Percentiles rank a stretch among this genome's conserved stretches.
These are phyloP conservation scores for Malassezia cuniculi DNA, from an alignment of 1,284 basidiomycete species.

Conservation along the genomic window DNA sequence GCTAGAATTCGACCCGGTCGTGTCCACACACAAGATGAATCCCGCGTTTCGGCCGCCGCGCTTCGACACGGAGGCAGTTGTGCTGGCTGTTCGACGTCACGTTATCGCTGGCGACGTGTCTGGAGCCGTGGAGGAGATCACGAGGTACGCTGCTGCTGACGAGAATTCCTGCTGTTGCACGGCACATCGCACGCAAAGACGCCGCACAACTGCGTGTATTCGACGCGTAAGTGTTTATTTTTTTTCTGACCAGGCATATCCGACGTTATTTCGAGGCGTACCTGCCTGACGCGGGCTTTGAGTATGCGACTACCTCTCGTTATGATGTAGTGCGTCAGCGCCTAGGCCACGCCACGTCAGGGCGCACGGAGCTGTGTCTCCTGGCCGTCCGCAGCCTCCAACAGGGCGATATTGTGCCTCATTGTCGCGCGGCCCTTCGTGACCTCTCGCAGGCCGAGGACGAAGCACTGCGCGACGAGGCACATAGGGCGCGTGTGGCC, in stretches of 20 bases:
- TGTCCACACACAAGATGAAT: conserved; percentile 45
- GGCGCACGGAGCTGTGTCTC: conserved; percentile 77
- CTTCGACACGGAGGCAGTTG: conserved; percentile 31
- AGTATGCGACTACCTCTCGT: conserved; percentile 37
- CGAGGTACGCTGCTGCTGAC: conserved; percentile 14
- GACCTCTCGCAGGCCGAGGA: conserved; percentile 45
- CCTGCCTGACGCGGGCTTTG: conserved; percentile 39
- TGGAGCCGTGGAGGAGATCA: conserved; percentile 30
- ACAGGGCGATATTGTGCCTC: conserved; percentile 60
- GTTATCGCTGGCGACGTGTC: conserved; percentile 32
- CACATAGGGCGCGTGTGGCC: conserved; percentile 50
- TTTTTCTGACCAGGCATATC: conserved; percentile 19
- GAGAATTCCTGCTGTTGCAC: conserved; percentile 32
- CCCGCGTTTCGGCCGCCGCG: conserved; percentile 35
- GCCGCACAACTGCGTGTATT: conserved; percentile 26
- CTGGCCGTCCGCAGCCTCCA: conserved; percentile 63
- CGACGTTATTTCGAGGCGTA: conserved; percentile 41
- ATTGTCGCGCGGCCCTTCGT: conserved; percentile 53
- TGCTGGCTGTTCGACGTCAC: conserved; percentile 26
- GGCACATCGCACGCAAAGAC: conserved; percentile 29
- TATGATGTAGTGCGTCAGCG: conserved; percentile 18
- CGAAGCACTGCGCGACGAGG: conserved; percentile 53
- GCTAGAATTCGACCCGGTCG: conserved; percentile 41
- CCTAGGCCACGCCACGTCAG: conserved; percentile 43
- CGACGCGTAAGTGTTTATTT: conserved; percentile 11